A percentile compares a stretch with the other conserved stretches of the same genome.
phyloP scores from a whole-genome alignment of 257 asterid species.

The Solanum chiquidenum region DNA sequence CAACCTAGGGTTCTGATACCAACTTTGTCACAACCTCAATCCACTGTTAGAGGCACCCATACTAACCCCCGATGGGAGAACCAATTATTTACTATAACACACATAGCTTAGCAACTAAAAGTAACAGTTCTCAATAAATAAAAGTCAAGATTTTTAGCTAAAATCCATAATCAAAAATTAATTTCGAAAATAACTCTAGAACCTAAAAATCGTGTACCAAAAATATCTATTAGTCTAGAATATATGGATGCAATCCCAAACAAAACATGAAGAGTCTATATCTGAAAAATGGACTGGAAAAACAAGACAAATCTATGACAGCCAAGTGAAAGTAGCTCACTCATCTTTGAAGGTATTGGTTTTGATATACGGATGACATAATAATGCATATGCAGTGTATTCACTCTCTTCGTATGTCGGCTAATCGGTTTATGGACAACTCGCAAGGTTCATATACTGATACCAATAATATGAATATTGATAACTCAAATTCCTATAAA shows the following conservation, averaged over 20 bases:
- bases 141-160: no score
- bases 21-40: not conserved
- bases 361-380: no score
- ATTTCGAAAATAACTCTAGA: not conserved
- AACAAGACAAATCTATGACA: not conserved
- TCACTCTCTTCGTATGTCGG: not conserved
- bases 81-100: no score
- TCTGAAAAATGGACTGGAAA: not conserved
- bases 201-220: not conserved
- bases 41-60: not conserved
- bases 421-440: not conserved
- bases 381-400: not conserved
- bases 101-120: not conserved
- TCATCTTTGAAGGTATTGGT: not conserved
- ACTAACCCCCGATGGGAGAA: not conserved
- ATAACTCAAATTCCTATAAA: not conserved
- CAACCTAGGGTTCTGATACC: no score
- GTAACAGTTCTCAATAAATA: not conserved
- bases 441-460: not conserved
- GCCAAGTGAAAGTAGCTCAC: not conserved
- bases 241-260: not conserved
- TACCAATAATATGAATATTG: not conserved
- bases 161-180: not conserved
- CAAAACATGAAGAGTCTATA: not conserved
- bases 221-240: not conserved